Percentiles rank a stretch among this genome's conserved stretches.
Evolutionary conservation across 2,329 filamentous ascomycete species (phyloP).

Genomic region (Capronia epimyces): DNA sequence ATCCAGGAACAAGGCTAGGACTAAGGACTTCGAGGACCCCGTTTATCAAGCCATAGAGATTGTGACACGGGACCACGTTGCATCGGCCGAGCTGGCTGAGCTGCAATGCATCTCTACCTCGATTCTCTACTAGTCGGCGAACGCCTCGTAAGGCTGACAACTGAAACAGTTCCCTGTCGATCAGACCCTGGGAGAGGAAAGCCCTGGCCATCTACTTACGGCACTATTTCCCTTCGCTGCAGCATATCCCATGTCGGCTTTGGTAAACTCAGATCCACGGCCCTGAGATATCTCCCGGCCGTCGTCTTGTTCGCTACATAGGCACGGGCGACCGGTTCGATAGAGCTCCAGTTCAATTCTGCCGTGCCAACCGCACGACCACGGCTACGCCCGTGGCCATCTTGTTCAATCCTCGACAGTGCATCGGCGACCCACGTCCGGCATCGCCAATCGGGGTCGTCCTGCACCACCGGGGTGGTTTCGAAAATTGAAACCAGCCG

Average conservation of each 20-base stretch:
- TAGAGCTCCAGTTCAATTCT: conserved; percentile 36
- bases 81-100: too few species aligned
- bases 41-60: too few species aligned
- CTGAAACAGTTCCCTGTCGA: too few species aligned
- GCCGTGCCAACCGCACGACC: conserved; percentile 39
- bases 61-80: too few species aligned
- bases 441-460: conserved; percentile 39
- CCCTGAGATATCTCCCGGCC: conserved; percentile 26
- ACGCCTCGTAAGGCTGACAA: too few species aligned
- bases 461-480: conserved; percentile 33
- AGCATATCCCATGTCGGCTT: conserved; percentile 32
- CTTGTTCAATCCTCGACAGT: conserved; percentile 33
- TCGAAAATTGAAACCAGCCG: conserved; percentile 35
- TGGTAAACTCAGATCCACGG: conserved; percentile 20
- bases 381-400: too few species aligned
- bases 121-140: too few species aligned
- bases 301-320: conserved; percentile 34
- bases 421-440: conserved; percentile 39
- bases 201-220: too few species aligned
- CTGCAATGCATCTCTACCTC: too few species aligned
- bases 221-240: conserved; percentile 28
- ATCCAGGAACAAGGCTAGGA: too few species aligned
- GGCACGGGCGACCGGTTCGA: conserved; percentile 34
- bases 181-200: too few species aligned
- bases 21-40: too few species aligned